A percentile compares a stretch with the other conserved stretches of the same genome.
Evolutionary conservation across 192 early-diverging fungal genomes (phyloP).

Genomic region (Coemansia sp.): DNA sequence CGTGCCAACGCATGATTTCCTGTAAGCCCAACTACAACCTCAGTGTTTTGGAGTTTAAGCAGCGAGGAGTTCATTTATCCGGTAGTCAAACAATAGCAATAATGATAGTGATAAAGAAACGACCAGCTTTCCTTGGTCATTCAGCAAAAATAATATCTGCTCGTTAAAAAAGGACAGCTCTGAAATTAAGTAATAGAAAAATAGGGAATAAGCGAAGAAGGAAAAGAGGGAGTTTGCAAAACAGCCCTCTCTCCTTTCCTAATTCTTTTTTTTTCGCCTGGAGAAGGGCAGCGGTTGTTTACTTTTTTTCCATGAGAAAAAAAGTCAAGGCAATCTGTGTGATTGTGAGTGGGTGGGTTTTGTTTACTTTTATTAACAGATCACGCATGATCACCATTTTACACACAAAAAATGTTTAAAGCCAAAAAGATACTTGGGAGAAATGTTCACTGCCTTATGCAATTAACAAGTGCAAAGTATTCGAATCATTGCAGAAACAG

Average conservation of each 20-base stretch:
- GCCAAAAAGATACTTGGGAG: not conserved
- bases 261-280: not conserved
- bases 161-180: not conserved
- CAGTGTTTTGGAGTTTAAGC: conserved; percentile 51
- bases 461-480: too few relatives aligned
- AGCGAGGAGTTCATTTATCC: conserved; percentile 23
- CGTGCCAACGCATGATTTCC: conserved; percentile 36
- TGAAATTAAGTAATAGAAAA: not conserved
- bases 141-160: not conserved
- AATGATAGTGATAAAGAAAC: too few relatives aligned
- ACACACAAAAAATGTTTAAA: not conserved
- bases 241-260: too few relatives aligned
- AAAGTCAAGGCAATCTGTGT: not conserved
- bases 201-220: not conserved
- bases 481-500: too few relatives aligned
- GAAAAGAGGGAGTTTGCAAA: too few relatives aligned
- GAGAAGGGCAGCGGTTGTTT: not conserved
- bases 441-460: too few relatives aligned
- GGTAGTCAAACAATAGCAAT: not conserved
- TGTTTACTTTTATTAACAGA: not conserved
- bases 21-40: conserved; percentile 43
- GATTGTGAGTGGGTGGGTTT: not conserved
- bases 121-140: not conserved
- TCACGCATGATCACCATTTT: not conserved
- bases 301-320: not conserved